Percentiles rank a stretch among this genome's conserved stretches.
phyloP scores from a whole-genome alignment of 148 eudicot genomes.

The Arbutus unedo region DNA sequence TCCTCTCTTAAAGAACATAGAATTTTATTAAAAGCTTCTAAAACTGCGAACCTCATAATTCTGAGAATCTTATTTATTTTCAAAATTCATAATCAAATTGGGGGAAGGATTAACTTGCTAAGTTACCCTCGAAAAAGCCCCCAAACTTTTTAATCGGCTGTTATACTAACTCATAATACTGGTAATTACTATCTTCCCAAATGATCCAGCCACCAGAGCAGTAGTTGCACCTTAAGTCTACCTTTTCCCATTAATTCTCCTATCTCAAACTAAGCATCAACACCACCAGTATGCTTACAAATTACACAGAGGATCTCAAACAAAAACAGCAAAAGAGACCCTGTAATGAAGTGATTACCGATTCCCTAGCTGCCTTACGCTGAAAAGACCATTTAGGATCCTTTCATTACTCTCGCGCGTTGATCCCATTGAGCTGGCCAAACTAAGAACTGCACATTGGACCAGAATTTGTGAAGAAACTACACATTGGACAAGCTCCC shows the following conservation, averaged over 20 bases:
- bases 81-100: background rate
- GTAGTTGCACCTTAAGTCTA: background rate
- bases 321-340: background rate
- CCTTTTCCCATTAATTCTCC: background rate
- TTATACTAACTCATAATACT: background rate
- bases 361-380: background rate
- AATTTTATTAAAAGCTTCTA: background rate
- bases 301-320: background rate
- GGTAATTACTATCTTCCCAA: background rate
- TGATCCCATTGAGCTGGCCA: background rate
- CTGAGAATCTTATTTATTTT: background rate
- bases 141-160: background rate
- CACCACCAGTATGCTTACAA: background rate
- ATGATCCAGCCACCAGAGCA: conserved; percentile 3
- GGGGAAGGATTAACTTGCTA: background rate
- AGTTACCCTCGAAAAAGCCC: background rate
- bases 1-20: background rate
- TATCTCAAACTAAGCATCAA: background rate
- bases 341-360: background rate
- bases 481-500: background rate
- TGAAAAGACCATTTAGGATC: background rate
- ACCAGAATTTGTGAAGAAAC: background rate
- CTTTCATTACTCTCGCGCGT: background rate
- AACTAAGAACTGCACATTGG: background rate
- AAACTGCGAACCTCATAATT: background rate